Conservation (phyloP, 805 yeast species). For the Torulaspora gathmanii region DNA sequence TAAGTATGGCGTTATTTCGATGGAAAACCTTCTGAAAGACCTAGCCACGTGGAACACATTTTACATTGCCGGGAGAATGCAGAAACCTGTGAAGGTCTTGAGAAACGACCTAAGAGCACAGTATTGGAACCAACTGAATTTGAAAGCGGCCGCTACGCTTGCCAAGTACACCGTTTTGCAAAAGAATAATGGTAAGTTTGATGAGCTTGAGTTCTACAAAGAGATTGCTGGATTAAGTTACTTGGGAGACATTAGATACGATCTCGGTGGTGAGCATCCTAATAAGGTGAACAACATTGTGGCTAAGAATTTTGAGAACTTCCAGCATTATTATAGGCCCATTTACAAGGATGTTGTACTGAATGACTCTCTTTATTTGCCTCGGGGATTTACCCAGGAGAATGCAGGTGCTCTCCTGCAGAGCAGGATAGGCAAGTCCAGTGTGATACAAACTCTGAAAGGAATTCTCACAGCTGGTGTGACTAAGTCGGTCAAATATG, state of each 20-base stretch:
- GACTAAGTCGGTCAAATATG: slow-evolving; percentile 63
- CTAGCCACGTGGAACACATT: slow-evolving; percentile 79
- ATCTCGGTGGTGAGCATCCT: slow-evolving; percentile 87
- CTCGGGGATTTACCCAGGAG: slow-evolving; percentile 39
- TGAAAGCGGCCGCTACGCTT: slow-evolving; percentile 70
- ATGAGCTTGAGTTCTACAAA: slow-evolving; percentile 64
- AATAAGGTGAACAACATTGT: slow-evolving; percentile 84
- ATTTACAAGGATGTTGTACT: slow-evolving; percentile 38
- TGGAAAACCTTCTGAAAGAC: slow-evolving; percentile 57
- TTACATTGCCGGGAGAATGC: slow-evolving; percentile 88
- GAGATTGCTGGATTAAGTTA: slow-evolving; percentile 79
- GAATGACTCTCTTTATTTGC: slow-evolving; percentile 34
- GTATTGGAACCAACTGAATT: slow-evolving; percentile 68
- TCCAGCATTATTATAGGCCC: slow-evolving; percentile 72
- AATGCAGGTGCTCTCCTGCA: slow-evolving; percentile 39
- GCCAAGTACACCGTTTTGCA: slow-evolving; percentile 38
- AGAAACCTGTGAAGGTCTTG: slow-evolving; percentile 82
- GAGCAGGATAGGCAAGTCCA: slow-evolving; percentile 61
- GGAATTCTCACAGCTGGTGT: slow-evolving; percentile 88
- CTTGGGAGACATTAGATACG: slow-evolving; percentile 84
- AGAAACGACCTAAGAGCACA: slow-evolving; percentile 59
- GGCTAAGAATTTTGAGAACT: slow-evolving; percentile 61
- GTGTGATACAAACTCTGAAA: slow-evolving; percentile 69
- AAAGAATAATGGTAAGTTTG: slow-evolving; percentile 39
- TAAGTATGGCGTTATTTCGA: slow-evolving; percentile 83